phyloP scores from a whole-genome alignment of 2,329 filamentous ascomycete genomes.

The Exophiala viscosa region DNA sequence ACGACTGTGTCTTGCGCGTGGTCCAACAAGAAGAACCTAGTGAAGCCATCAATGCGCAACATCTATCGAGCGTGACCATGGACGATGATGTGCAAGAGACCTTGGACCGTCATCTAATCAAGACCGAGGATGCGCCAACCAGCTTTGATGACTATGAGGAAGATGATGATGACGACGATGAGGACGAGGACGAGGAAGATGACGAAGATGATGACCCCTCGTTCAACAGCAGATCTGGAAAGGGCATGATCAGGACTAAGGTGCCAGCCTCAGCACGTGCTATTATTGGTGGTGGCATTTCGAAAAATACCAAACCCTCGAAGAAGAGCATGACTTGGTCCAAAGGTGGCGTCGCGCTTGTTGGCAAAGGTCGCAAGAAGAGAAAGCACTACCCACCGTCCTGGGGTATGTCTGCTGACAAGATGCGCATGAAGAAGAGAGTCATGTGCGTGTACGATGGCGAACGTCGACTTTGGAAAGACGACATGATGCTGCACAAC shows the following conservation, averaged over 20 bases:
- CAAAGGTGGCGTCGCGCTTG: constrained; percentile 64
- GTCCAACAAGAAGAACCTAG: constrained; percentile 58
- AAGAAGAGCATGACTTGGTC: constrained; percentile 73
- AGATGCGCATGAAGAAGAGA: constrained; percentile 98
- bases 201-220: constrained; percentile 43
- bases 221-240: constrained; percentile 43
- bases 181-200: constrained; percentile 60
- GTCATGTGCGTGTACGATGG: constrained; percentile 92
- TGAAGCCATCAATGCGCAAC: constrained; percentile 56
- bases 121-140: constrained; percentile 43
- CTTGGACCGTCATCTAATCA: constrained; percentile 56
- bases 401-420: constrained; percentile 87
- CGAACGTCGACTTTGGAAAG: constrained; percentile 81
- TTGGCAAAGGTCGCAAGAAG: constrained; percentile 72
- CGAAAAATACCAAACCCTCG: constrained; percentile 38
- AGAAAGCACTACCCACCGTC: constrained; percentile 88
- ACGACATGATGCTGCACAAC: constrained; percentile 97
- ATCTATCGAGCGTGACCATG: constrained; percentile 57
- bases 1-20: constrained; percentile 63
- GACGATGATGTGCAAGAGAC: constrained; percentile 57
- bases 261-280: constrained; percentile 51
- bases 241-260: constrained; percentile 46
- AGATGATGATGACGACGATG: constrained; percentile 53
- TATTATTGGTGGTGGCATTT: constrained; percentile 47
- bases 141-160: constrained; percentile 46